phyloP scores from a whole-genome alignment of 768 basidiomycete genomes.

The Rhizopogon roseolus region DNA sequence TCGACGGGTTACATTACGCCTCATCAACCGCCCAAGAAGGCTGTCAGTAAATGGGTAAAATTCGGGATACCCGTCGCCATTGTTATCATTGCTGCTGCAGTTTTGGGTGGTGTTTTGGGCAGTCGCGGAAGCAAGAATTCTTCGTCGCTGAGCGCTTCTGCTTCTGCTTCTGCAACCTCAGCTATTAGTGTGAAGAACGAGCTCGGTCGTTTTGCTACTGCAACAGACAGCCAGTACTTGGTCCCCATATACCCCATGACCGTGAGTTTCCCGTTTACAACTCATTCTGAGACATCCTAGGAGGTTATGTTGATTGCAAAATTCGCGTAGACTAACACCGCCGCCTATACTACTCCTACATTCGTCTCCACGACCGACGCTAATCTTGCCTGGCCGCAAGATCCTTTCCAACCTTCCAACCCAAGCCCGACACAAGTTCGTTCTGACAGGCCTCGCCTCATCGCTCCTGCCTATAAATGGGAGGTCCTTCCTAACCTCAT shows the following conservation, averaged over 20 bases:
- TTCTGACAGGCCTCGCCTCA: slow-evolving; percentile 81
- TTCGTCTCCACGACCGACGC: slow-evolving; percentile 54
- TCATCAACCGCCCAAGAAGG: slow-evolving; percentile 39
- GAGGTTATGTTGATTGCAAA: slow-evolving; percentile 4
- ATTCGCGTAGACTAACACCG: slow-evolving; percentile 60
- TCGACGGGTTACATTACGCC: slow-evolving; percentile 70
- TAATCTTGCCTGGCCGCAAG: slow-evolving; percentile 69
- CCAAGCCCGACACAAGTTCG: slow-evolving; percentile 60
- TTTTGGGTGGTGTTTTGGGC: slow-evolving; percentile 80
- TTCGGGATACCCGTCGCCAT: slow-evolving; percentile 65
- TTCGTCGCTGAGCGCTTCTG: neutral
- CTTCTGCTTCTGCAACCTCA: slow-evolving; percentile 46
- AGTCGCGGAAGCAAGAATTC: slow-evolving; percentile 45
- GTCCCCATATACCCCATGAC: slow-evolving; percentile 87
- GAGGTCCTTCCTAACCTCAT: slow-evolving; percentile 73
- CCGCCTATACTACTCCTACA: slow-evolving; percentile 66
- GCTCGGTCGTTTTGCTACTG: slow-evolving; percentile 67
- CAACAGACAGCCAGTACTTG: slow-evolving; percentile 74
- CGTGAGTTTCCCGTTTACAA: slow-evolving; percentile 45
- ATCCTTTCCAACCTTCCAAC: slow-evolving; percentile 65
- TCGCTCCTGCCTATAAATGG: slow-evolving; percentile 94
- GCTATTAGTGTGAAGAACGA: slow-evolving; percentile 54
- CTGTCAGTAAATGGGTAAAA: slow-evolving; percentile 69
- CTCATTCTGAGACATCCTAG: neutral
- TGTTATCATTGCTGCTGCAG: slow-evolving; percentile 58